Evolutionary conservation across 768 basidiomycete species (phyloP), one percentile per base, ranked within the genome.

Genomic region (Suillus discolor): DNA sequence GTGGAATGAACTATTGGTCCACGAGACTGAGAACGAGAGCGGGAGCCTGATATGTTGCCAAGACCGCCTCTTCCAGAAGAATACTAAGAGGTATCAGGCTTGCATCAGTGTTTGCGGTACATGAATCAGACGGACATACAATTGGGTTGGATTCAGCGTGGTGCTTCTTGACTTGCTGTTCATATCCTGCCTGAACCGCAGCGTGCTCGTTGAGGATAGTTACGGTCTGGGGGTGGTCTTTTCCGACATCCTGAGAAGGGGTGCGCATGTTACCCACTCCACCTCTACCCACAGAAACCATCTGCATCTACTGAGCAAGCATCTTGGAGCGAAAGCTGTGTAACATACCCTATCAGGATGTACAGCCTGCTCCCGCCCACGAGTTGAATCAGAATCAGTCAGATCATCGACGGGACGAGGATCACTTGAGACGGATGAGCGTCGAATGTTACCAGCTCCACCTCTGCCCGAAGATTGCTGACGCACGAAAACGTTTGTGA

Each of bases 221-320:
- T 20, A 70, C 70, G 7, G 73, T 71, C 44, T 70, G 68, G 1
- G 75, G 71, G 23, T 67, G 55, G 38, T 67, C 63, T 42, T 68
- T 71, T 13, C 64, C 59, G 65, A 76, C 61, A 62, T 87, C 89
- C 42, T 88, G 85, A 28, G 92, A 92, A 1, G 88, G 89, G 2
- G 92, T 90, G 64, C 91, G 88, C 61, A 96, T 88, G 82, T 96
- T 96, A 11, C 94, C 94, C 9, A 85, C 85, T 18, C 94, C 94
- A 34, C 94, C 94, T 61, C 93, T 87, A 13, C 94, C 94, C 51
- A 84, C 84, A 23, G 86, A 88, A 68, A 78, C 6, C 20, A 82
- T 65, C 79, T 86, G 69, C 7, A 16, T 45, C 34, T 57, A 20
- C n/a, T 28, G 36, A 16, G 55, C 6, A 7, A 47, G 3, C 3